A percentile compares a stretch with the other conserved stretches of the same genome.
Evolutionary conservation across 2,329 filamentous ascomycete species (phyloP).

Genomic region (Drechslerella dactyloides): DNA sequence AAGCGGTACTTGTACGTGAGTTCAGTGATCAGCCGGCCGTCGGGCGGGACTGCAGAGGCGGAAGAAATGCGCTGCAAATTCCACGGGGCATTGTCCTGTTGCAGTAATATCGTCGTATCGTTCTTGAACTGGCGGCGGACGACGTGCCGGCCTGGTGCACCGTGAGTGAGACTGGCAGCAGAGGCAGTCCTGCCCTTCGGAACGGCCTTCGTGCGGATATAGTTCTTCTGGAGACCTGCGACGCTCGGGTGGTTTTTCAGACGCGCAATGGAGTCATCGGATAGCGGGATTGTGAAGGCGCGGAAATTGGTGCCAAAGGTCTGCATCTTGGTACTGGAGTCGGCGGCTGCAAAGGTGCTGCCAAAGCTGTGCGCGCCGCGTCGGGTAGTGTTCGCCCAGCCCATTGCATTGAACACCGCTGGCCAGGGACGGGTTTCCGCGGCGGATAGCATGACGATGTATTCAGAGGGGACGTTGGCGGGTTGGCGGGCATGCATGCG

Average conservation of each 20-base stretch:
- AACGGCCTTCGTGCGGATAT: conserved; percentile 19
- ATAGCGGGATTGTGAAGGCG: conserved; percentile 52
- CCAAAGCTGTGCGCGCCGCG: conserved; percentile 6
- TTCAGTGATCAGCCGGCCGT: conserved; percentile 52
- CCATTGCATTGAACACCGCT: no score
- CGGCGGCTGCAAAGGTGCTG: conserved; percentile 14
- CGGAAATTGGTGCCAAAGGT: conserved; percentile 28
- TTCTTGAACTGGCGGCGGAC: conserved; percentile 1
- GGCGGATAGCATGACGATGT: no score
- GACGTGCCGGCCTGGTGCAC: neutral
- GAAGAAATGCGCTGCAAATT: conserved; percentile 56
- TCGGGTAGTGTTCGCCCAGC: no score
- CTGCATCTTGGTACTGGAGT: conserved; percentile 26
- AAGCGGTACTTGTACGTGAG: conserved; percentile 59
- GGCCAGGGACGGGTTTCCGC: no score
- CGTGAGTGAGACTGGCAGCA: neutral
- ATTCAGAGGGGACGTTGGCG: no score
- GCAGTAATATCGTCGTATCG: conserved; percentile 3
- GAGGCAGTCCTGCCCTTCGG: neutral
- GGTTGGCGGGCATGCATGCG: no score
- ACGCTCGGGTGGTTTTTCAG: conserved; percentile 5
- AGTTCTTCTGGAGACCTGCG: conserved; percentile 23
- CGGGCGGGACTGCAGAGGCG: conserved; percentile 53
- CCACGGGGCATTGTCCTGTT: conserved; percentile 52
- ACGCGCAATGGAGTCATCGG: neutral